These are phyloP conservation scores for Alisma plantagoaquatica DNA, from an alignment of 106 monocot species.

Conservation along the genomic window DNA sequence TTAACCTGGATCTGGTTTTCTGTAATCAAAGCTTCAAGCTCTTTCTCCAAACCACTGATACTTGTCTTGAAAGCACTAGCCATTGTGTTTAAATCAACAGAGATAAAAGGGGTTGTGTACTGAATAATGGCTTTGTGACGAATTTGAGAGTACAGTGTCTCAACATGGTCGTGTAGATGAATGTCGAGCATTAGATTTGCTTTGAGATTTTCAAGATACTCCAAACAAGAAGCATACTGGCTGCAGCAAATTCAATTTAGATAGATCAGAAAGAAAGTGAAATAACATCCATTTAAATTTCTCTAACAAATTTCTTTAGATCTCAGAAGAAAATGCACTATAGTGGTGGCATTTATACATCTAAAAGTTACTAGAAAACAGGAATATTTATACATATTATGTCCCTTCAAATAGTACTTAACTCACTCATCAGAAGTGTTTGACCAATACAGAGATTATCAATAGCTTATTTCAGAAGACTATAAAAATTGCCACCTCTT, in stretches of 20 bases:
- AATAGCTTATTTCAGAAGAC: too few relatives aligned
- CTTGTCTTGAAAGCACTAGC: slow-evolving; percentile 84
- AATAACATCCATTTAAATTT: too few relatives aligned
- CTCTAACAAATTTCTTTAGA: too few relatives aligned
- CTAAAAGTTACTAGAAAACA: too few relatives aligned
- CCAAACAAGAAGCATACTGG: slow-evolving; percentile 87
- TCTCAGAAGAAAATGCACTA: too few relatives aligned
- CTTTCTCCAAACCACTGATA: slow-evolving; percentile 76
- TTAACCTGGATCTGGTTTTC: slow-evolving; percentile 73
- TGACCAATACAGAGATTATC: too few relatives aligned
- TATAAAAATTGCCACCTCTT: too few relatives aligned
- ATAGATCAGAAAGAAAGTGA: not conserved
- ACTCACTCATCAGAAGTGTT: too few relatives aligned
- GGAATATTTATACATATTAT: too few relatives aligned
- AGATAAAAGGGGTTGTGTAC: slow-evolving; percentile 90
- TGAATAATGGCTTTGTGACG: slow-evolving; percentile 99
- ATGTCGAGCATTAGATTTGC: slow-evolving; percentile 77
- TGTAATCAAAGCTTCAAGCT: slow-evolving; percentile 89
- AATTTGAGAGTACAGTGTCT: slow-evolving; percentile 68
- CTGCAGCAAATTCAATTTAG: slow-evolving; percentile 20
- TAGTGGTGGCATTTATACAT: too few relatives aligned
- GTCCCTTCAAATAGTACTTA: too few relatives aligned
- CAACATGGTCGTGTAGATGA: slow-evolving; percentile 85
- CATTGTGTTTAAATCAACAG: slow-evolving; percentile 86
- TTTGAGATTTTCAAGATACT: slow-evolving; percentile 80